Percentiles rank a stretch among this genome's conserved stretches.
phyloP scores from a whole-genome alignment of 2,329 filamentous ascomycete species.

The Neoarthrinium moseri region DNA sequence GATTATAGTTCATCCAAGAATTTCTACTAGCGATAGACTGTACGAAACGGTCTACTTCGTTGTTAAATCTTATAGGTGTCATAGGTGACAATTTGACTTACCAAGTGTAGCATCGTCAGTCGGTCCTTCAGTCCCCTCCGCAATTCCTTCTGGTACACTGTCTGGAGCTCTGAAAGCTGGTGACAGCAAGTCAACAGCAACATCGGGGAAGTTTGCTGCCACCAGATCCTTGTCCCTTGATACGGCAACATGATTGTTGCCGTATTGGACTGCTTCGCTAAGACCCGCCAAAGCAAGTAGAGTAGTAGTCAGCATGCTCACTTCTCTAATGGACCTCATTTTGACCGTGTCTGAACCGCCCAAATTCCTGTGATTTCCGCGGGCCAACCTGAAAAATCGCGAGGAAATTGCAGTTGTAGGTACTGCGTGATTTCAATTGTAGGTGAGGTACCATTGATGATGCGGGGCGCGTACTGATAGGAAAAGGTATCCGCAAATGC shows the following conservation, averaged over 20 bases:
- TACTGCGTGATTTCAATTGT: too few relatives aligned
- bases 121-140: slow-evolving; percentile 26
- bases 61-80: too few relatives aligned
- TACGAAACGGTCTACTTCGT: slow-evolving; percentile 24
- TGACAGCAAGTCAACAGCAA: slow-evolving; percentile 24
- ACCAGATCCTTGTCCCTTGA: slow-evolving; percentile 25
- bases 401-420: too few relatives aligned
- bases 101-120: slow-evolving; percentile 27
- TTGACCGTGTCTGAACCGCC: too few relatives aligned
- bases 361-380: too few relatives aligned
- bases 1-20: slow-evolving; percentile 25
- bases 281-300: neutral
- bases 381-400: too few relatives aligned
- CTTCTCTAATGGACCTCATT: too few relatives aligned
- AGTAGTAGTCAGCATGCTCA: neutral
- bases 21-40: slow-evolving; percentile 24
- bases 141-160: slow-evolving; percentile 20
- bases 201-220: slow-evolving; percentile 27
- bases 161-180: slow-evolving; percentile 26
- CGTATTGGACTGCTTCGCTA: slow-evolving; percentile 15
- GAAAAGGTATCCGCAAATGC: too few relatives aligned
- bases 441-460: too few relatives aligned
- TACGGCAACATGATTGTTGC: slow-evolving; percentile 21
- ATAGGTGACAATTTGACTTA: slow-evolving; percentile 13
- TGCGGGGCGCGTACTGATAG: too few relatives aligned